Base-by-base conservation (phyloP, 345 rosid species). In the Trapa incisa region DNA sequence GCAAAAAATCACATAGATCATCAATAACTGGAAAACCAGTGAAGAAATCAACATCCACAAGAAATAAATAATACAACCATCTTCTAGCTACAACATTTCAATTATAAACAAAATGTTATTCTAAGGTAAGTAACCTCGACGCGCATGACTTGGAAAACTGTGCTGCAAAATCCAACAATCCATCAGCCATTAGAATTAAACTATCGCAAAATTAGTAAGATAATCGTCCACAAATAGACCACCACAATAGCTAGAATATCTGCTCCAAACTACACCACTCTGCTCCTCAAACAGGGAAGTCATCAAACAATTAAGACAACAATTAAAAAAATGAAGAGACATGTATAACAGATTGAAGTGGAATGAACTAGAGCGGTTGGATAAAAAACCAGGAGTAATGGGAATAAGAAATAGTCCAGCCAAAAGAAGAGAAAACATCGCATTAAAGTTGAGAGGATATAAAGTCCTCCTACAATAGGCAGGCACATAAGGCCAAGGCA, bases 1-100 rank as follows among this genome's bases (percentile, higher is more conserved):
- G 90, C 92, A 89, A 85, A 89, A 86, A 69, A 82, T 62, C 74
- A 83, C 67, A 73, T 38, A 81, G 65, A 74, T 72, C 67, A 80
- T 75, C 71, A 69, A 79, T 70, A 48, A 67, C 69, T 50, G 17
- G 62, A 77, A 75, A 35, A 68, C 64, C 17, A 37, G 10, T 4
- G 38, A 17, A 29, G 7, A 32, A 13, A 60, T 12, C 36, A 16
- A 6, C 41, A 36, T 53, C 61, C 32, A 67, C 67, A 69, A 65
- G 50, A 42, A 35, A 3, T 7, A 41, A 41, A 45, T 45, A 11
- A 45, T 7, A 45, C 11, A 45, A 45, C 11, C 12, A 11, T 45
- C 48, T 45, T 45, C 11, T 13, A 45, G 11, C 48, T 6, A 45
- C 48, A 45, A 13, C 48, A 45, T 3, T 6, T 45, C 48, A 68